These are phyloP conservation scores for Chrysoporthe deuterocubensis DNA, from an alignment of 2,329 filamentous ascomycete species.

Conservation along the genomic window DNA sequence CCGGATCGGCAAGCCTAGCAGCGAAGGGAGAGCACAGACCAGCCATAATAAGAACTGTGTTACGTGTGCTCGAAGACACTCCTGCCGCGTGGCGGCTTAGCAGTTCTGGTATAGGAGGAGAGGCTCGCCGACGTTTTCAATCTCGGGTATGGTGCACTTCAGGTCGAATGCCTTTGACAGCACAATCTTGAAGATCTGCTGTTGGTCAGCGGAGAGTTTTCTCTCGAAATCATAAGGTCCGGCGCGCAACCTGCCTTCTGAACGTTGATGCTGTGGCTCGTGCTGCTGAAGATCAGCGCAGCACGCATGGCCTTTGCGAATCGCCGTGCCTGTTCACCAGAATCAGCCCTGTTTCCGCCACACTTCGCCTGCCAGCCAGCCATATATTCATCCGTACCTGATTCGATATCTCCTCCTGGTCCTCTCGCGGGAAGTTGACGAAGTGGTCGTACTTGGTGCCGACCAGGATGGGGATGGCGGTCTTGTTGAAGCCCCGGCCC, in stretches of 20 bases:
- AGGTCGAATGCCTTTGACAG: constrained; percentile 98
- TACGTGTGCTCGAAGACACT: background rate
- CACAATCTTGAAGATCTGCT: constrained; percentile 98
- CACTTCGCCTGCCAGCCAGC: constrained; percentile 25
- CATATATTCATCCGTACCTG: constrained; percentile 61
- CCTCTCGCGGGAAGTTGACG: constrained; percentile 95
- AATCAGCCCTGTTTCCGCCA: constrained; percentile 29
- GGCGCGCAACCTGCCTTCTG: constrained; percentile 72
- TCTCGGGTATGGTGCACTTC: constrained; percentile 98
- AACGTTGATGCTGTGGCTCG: constrained; percentile 98
- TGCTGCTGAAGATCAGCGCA: constrained; percentile 96
- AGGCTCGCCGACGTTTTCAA: constrained; percentile 96
- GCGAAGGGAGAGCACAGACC: background rate
- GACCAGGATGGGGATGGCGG: constrained; percentile 95
- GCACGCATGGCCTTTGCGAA: constrained; percentile 99
- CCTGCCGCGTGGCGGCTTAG: constrained; percentile 33
- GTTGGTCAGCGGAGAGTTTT: constrained; percentile 18
- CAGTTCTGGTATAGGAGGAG: constrained; percentile 84
- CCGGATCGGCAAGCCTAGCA: background rate
- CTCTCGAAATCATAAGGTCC: background rate
- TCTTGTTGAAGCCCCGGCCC: constrained; percentile 98
- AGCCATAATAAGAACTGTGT: background rate
- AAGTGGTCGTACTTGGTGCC: constrained; percentile 99
- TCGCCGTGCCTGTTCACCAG: constrained; percentile 72
- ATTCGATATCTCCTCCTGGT: constrained; percentile 97